A percentile compares a stretch with the other conserved stretches of the same genome.
These are phyloP conservation scores for Aspergillus proliferans DNA, from an alignment of 2,329 filamentous ascomycete genomes.

Conservation along the genomic window DNA sequence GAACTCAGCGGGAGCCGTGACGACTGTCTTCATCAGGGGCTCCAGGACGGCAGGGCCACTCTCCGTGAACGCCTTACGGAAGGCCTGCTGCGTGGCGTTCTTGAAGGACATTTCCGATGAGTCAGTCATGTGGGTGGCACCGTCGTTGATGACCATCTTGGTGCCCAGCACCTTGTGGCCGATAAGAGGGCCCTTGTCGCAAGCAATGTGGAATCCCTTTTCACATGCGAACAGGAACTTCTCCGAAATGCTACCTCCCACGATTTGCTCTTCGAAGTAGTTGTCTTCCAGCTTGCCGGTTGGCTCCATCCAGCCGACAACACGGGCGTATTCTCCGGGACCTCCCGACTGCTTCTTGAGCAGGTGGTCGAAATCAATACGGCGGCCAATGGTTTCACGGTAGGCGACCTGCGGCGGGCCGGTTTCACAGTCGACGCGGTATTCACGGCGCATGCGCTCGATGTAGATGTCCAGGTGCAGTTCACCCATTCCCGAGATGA, in stretches of 20 bases:
- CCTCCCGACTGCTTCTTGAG: slow-evolving; percentile 94
- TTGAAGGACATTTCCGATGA: slow-evolving; percentile 96
- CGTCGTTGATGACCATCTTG: slow-evolving; percentile 89
- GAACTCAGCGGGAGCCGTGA: slow-evolving; percentile 94
- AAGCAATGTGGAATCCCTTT: slow-evolving; percentile 83
- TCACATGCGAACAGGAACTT: slow-evolving; percentile 93
- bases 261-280: slow-evolving; percentile 77
- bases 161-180: slow-evolving; percentile 89
- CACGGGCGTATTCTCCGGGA: slow-evolving; percentile 89
- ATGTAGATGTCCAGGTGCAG: slow-evolving; percentile 95
- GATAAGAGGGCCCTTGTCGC: slow-evolving; percentile 80
- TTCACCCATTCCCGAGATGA: slow-evolving; percentile 98
- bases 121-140: slow-evolving; percentile 94
- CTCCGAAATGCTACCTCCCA: slow-evolving; percentile 86
- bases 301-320: slow-evolving; percentile 87
- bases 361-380: slow-evolving; percentile 81
- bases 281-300: slow-evolving; percentile 67
- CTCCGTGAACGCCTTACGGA: slow-evolving; percentile 83
- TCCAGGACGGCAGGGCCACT: slow-evolving; percentile 81
- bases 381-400: slow-evolving; percentile 80
- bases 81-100: slow-evolving; percentile 89
- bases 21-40: slow-evolving; percentile 95
- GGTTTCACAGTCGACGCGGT: slow-evolving; percentile 92
- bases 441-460: slow-evolving; percentile 92
- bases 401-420: slow-evolving; percentile 96